Evolutionary conservation across 169 alveolate genomes (phyloP).

Genomic region (Eimeria necatrix): DNA sequence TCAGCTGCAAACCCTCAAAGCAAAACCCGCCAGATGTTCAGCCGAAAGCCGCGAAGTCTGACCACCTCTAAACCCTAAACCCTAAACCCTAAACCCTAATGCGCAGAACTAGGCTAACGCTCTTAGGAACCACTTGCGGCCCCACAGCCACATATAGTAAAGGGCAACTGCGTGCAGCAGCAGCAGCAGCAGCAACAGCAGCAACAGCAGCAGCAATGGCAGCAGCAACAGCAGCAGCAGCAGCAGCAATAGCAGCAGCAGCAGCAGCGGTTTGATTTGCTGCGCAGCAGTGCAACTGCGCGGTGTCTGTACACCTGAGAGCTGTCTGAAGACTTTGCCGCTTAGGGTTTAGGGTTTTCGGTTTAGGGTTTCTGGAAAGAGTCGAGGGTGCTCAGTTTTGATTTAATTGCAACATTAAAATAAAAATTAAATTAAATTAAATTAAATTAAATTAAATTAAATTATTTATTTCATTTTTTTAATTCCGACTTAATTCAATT

Average conservation of each 20-base stretch:
- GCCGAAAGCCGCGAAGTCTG: not conserved
- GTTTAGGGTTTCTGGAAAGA: too few relatives aligned
- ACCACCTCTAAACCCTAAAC: not conserved
- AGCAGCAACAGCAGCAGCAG: not conserved
- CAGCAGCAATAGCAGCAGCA: not conserved
- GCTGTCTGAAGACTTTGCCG: conserved; percentile 19
- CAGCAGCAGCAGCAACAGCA: conserved; percentile 70
- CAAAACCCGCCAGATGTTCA: not conserved
- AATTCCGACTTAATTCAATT: not conserved
- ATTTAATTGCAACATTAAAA: conserved; percentile 90
- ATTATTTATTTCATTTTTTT: not conserved
- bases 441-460: not conserved
- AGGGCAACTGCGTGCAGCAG: conserved; percentile 3
- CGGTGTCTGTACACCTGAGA: conserved; percentile 31
- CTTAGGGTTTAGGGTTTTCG: conserved; percentile 32
- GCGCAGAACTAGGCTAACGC: conserved; percentile 36
- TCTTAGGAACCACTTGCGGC: conserved; percentile 68
- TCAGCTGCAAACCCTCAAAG: not conserved
- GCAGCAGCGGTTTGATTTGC: conserved; percentile 33
- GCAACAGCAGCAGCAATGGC: conserved; percentile 17
- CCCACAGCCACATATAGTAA: conserved; percentile 18
- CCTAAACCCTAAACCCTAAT: not conserved
- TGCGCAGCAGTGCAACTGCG: conserved; percentile 32
- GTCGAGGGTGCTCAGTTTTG: conserved; percentile 85
- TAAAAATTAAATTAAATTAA: not conserved